Percentiles rank a stretch among this genome's conserved stretches.
These are phyloP conservation scores for Spinacia oleracea DNA, from an alignment of 179 eudicot species.

Conservation along the genomic window DNA sequence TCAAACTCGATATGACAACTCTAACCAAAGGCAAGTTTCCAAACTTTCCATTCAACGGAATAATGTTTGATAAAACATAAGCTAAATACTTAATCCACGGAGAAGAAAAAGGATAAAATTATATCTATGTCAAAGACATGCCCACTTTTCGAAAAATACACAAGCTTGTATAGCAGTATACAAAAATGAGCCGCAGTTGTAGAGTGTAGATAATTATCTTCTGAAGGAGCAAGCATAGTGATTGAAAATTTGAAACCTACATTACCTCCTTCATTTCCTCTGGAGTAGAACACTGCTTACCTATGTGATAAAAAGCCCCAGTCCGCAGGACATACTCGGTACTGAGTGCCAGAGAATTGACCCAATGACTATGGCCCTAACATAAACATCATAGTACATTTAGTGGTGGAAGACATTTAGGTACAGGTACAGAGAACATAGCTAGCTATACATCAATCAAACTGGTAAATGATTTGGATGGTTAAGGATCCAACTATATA, in stretches of 20 bases:
- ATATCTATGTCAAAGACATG: not conserved
- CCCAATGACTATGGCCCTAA: constrained; percentile 99
- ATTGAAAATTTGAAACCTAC: constrained; percentile 16
- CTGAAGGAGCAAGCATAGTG: not conserved
- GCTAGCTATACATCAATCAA: constrained; percentile 6
- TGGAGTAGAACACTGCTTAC: constrained; percentile 73
- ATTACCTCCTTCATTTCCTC: constrained; percentile 94
- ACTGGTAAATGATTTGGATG: not conserved
- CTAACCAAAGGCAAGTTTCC: not conserved
- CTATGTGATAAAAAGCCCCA: constrained; percentile 91
- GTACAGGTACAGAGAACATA: not conserved
- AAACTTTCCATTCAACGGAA: not conserved
- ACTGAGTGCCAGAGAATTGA: constrained; percentile 92
- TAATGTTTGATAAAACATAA: not conserved
- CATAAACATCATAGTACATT: constrained; percentile 15
- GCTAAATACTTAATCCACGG: not conserved
- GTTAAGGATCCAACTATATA: too few species aligned
- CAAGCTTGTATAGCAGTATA: not conserved
- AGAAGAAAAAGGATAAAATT: too few species aligned
- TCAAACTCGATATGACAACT: not conserved
- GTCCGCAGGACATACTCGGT: constrained; percentile 95
- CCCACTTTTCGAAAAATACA: not conserved
- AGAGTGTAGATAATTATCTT: not conserved
- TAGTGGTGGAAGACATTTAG: not conserved
- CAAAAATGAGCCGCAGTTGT: not conserved